phyloP scores from a whole-genome alignment of 2,329 filamentous ascomycete species.

The Anthostomella pinea region DNA sequence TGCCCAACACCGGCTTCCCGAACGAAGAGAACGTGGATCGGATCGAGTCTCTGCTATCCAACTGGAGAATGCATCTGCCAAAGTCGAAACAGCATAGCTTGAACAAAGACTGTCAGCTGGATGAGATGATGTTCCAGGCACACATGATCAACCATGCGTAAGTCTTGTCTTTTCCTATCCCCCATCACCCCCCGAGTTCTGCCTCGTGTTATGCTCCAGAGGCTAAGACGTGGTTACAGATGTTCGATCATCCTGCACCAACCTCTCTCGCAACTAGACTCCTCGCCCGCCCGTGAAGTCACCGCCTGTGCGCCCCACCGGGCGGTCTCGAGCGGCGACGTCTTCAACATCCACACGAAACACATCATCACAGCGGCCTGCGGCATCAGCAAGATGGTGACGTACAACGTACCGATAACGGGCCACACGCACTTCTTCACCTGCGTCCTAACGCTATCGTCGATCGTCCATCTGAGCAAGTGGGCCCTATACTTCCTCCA shows the following conservation, averaged over 20 bases:
- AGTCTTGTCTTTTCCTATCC: conserved; percentile 24
- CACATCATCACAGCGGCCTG: conserved; percentile 79
- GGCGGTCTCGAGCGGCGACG: conserved; percentile 45
- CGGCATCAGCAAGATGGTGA: conserved; percentile 71
- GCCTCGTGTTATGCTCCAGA: conserved; percentile 1
- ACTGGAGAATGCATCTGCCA: conserved; percentile 80
- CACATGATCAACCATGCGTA: conserved; percentile 70
- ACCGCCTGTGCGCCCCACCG: conserved; percentile 66
- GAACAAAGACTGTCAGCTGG: conserved; percentile 66
- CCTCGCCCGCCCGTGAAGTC: conserved; percentile 53
- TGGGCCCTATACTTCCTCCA: conserved; percentile 66
- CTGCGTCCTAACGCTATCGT: conserved; percentile 74
- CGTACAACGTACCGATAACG: conserved; percentile 67
- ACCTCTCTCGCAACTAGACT: conserved; percentile 72
- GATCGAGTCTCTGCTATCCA: conserved; percentile 56
- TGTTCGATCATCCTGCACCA: conserved; percentile 75
- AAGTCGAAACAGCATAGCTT: conserved; percentile 67
- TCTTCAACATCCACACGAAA: conserved; percentile 67
- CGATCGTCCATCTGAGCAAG: conserved; percentile 77
- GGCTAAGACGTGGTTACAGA: conserved; percentile 29
- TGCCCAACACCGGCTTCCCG: conserved; percentile 48
- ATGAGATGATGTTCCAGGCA: conserved; percentile 90
- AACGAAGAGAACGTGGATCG: conserved; percentile 51
- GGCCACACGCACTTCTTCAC: conserved; percentile 83
- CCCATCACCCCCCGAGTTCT: too few species aligned